phyloP scores from a whole-genome alignment of 164 flowering plant genomes.

The Liriodendron chinense region DNA sequence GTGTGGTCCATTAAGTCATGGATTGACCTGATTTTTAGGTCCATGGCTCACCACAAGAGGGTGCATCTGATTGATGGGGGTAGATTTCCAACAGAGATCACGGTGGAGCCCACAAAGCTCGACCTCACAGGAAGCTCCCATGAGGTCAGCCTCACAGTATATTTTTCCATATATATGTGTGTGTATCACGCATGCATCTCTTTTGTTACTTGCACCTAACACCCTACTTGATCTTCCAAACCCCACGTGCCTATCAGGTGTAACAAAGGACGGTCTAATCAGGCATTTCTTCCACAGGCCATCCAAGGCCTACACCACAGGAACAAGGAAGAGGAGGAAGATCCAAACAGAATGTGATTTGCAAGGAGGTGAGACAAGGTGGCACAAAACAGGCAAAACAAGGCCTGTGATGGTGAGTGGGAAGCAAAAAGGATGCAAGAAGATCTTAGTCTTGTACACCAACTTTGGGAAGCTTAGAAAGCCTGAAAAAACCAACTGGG shows the following conservation, averaged over 20 bases:
- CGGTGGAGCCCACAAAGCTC: too few relatives aligned
- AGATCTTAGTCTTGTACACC: constrained; percentile 89
- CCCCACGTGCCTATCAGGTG: constrained; percentile 44
- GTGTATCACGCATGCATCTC: too few relatives aligned
- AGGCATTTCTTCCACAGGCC: constrained; percentile 99
- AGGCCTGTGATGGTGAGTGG: constrained; percentile 93
- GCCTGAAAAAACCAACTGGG: constrained; percentile 99
- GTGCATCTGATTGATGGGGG: too few relatives aligned
- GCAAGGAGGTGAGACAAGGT: constrained; percentile 93
- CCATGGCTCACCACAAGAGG: too few relatives aligned
- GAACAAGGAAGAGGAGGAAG: constrained; percentile 91
- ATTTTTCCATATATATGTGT: too few relatives aligned
- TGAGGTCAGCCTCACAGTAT: too few relatives aligned
- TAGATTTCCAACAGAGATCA: too few relatives aligned
- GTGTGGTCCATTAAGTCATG: too few relatives aligned
- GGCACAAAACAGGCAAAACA: constrained; percentile 99
- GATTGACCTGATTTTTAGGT: too few relatives aligned
- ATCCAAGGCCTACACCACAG: constrained; percentile 98
- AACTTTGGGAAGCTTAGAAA: constrained; percentile 92
- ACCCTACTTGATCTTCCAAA: not conserved
- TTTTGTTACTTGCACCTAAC: not conserved
- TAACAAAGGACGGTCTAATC: constrained; percentile 92
- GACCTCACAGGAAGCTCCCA: too few relatives aligned
- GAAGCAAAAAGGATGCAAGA: constrained; percentile 97
- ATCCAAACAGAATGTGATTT: constrained; percentile 93